phyloP scores from a whole-genome alignment of 2,329 filamentous ascomycete genomes.

The Colletotrichum somersetense region DNA sequence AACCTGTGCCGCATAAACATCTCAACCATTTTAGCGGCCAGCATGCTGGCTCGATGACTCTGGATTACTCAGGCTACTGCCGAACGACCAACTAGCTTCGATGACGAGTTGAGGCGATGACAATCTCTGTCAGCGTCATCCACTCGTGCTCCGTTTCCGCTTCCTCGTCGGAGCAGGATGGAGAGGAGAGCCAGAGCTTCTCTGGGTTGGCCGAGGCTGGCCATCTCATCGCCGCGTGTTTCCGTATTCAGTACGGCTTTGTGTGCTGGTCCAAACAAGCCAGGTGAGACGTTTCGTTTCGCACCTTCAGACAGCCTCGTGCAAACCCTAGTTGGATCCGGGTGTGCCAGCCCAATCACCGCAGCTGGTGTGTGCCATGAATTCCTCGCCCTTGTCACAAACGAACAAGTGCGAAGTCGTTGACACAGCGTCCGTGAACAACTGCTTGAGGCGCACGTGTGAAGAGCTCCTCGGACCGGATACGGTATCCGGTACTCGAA shows the following conservation, averaged over 20 bases:
- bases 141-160: conserved; percentile 4
- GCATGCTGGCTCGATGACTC: background rate
- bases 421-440: background rate
- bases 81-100: background rate
- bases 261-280: background rate
- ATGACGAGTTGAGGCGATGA: background rate
- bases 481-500: background rate
- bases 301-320: background rate
- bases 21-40: background rate
- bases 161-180: background rate
- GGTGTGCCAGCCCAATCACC: background rate
- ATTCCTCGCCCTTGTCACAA: background rate
- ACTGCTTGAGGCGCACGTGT: background rate
- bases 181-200: background rate
- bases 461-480: background rate
- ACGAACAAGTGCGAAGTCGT: background rate
- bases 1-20: background rate
- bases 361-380: background rate
- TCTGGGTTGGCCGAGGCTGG: background rate
- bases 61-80: background rate
- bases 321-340: background rate
- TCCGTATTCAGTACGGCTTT: background rate
- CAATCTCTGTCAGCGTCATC: background rate
- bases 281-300: background rate
- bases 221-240: background rate